Evolutionary conservation across 169 alveolate genomes (phyloP), one percentile per base, ranked within the genome.

Genomic region (Plasmodium blacklocki): DNA sequence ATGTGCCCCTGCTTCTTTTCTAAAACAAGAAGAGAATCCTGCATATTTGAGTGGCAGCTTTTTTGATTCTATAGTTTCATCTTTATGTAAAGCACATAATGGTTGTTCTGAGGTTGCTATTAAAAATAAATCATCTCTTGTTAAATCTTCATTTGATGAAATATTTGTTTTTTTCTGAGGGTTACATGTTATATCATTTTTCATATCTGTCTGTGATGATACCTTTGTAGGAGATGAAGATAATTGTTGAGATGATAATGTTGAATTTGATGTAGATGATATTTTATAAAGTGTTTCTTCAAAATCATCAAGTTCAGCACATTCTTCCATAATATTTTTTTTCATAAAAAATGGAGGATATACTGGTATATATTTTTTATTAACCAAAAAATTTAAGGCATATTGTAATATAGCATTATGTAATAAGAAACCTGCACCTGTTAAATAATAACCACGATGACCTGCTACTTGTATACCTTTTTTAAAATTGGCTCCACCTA

Each of bases 31-130:
- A 58, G 99, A 98, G 52, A 95, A 64, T 5, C 99, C 99, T 0
- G 99, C 99, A 88, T 97, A 98, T 90, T 96, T 95, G n/a, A 97
- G 67, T 19, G 99, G 99, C 14, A 97, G 86, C 72, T 91, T 92
- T 68, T 95, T 94, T 19, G 92, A 95, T 47, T 95, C 97, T 50
- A 95, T 73, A 26, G 96, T 78, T 70, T 96, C 97, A 73, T 95
- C 95, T 76, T 96, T 88, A 92, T 98, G 99, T 91, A 97, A 93
- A 26, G 99, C 99, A 58, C 99, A 97, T 43, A 99, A 95, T 15
- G 99, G 99, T 94, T 99, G 99, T 95, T 99, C 99, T 47, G 99
- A 98, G 6, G 99, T 99, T 21, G 99, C 99, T 43, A 98, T 98
- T 72, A 99, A 95, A 92, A 97, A 99, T 87, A 96, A 83, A 56